Evolutionary conservation across 2,329 filamentous ascomycete genomes (phyloP), one percentile per base, ranked within the genome.

Genomic region (Elsinoe perseae): DNA sequence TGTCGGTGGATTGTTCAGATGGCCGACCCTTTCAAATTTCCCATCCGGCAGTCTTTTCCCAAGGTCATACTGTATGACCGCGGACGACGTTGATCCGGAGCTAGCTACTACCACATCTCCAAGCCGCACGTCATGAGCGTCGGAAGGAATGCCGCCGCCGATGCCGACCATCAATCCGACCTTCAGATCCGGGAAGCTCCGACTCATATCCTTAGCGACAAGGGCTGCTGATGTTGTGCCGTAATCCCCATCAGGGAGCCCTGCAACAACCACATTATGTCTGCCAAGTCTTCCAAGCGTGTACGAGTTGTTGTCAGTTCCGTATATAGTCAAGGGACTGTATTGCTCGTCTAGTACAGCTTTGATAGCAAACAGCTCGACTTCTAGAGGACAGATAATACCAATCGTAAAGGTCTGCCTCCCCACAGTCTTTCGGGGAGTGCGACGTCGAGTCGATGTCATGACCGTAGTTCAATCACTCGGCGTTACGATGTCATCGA

Each of bases 211-310:
- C 12, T 46, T 60, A 3, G 63, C 64, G 14, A 60, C 59, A 2
- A 54, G 44, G 2, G 62, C 53, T 7, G 64, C 64, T 9, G 63
- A 60, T 3, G 28, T 56, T 7, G 50, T 62, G 1, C 64, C 64
- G 7, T 32, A 57, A 2, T 27, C 50, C 3, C 63, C 64, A n/a
- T 23, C 56, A 5, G 60, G 61, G 4, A 66, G 59, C 18, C 55
- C 60, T 1, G 62, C 62, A 25, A 65, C 50, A 2, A 63, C 64
- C 16, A 65, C 61, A 54, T 67, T 63, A 43, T 66, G 65, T 12
- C 43, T 25, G 18, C 57, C 63, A 25, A 65, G 60, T 7, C 54
- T 44, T 1, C 65, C 65, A 14, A 61, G 56, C n/a, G 56, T 61
- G 53, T 64, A 65, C 5, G 14, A 44, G 38, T 63, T 65, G 14